phyloP scores from a whole-genome alignment of 2,329 filamentous ascomycete genomes.

The Hortaea werneckii region DNA sequence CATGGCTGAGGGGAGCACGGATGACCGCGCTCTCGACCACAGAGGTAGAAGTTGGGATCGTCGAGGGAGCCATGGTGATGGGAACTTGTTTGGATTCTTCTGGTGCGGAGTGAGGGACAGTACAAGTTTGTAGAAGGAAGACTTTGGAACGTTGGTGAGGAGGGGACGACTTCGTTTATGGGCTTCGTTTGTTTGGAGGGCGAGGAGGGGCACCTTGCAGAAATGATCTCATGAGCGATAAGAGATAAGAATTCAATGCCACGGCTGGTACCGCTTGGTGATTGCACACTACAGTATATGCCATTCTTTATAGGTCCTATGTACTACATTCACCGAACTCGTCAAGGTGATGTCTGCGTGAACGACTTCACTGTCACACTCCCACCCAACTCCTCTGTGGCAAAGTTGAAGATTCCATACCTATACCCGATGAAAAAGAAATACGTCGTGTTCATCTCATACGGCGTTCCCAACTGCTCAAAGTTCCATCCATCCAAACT shows the following conservation, averaged over 20 bases:
- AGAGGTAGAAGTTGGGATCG: conserved; percentile 56
- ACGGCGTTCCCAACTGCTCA: no score
- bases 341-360: no score
- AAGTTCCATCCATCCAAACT: no score
- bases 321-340: no score
- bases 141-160: not conserved
- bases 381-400: no score
- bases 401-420: no score
- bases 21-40: conserved; percentile 60
- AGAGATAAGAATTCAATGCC: not conserved
- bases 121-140: not conserved
- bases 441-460: no score
- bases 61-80: not conserved
- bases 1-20: conserved; percentile 52
- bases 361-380: no score
- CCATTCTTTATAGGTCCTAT: no score
- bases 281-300: no score
- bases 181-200: not conserved
- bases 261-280: no score
- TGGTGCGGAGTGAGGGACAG: not conserved
- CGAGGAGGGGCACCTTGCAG: not conserved
- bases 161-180: not conserved
- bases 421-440: no score
- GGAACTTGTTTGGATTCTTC: not conserved
- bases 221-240: not conserved